Evolutionary conservation across 1,139 yeast species (phyloP), one percentile per base, ranked within the genome.

Genomic region (Cylindricascospora bacillispora): DNA sequence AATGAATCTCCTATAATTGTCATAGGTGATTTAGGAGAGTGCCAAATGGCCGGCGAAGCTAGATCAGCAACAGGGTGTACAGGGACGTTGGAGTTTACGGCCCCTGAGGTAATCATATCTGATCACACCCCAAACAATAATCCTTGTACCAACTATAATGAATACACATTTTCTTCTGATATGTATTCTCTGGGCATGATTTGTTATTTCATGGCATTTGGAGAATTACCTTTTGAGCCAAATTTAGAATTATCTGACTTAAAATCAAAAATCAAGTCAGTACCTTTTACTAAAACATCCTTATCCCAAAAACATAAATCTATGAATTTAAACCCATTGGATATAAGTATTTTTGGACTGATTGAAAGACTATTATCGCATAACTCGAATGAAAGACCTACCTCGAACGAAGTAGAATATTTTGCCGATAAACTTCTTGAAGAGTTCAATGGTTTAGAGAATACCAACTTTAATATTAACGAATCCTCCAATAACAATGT

Each of bases 11-110:
- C 94, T 0, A 68, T 67, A 14, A 70, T 81, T 1, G 62, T 82
- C 13, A 89, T 85, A 7, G 77, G 93, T 22, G 95, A 85, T 56
- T 79, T 85, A 52, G 95, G 95, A 2, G 95, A 85, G 51, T 82
- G 93, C 4, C 82, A 80, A 40, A 62, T 79, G 40, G 75, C 76
- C 27, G 83, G 80, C 1, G 62, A 65, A 15, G 48, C 50, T 28
- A 54, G 81, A 32, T 50, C 58, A 5, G 75, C 74, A 1, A 69
- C 78, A 6, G 95, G 95, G 0, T 70, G 74, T 28, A 83, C 95
- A 0, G 95, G 95, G 0, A 83, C 95, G 0, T 49, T 82, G 15
- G 95, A 82, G 47, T 83, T 74, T 44, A 75, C 86, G 17, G 93
- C 93, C 0, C 95, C 94, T 0, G 93, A 82, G 43, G 62, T 82